These are phyloP conservation scores for Azolla pinnata DNA, from an alignment of 75 land plant genomes.

Conservation along the genomic window DNA sequence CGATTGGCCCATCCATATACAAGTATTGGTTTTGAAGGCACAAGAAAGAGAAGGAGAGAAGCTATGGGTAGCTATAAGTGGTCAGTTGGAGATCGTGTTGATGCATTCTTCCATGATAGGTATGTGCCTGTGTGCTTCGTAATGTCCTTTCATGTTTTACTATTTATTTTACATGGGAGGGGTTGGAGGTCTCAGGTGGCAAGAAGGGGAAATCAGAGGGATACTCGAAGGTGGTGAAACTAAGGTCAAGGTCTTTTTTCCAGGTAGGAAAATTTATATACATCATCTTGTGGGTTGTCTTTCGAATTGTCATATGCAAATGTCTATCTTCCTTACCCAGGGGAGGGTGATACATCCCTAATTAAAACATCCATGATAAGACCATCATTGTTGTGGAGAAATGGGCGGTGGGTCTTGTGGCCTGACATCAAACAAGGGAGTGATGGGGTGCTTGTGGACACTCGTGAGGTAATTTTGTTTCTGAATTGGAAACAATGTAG, in stretches of 20 bases:
- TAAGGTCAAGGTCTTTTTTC: slow-evolving; percentile 51
- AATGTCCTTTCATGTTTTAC: not conserved
- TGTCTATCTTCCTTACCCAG: slow-evolving; percentile 20
- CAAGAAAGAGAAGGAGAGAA: slow-evolving; percentile 71
- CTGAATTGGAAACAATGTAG: no score
- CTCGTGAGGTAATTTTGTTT: no score
- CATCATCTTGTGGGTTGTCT: not conserved
- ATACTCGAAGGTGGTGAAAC: slow-evolving; percentile 53
- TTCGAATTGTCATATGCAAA: no score
- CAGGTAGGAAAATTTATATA: slow-evolving; percentile 31
- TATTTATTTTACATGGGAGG: not conserved
- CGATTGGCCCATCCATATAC: slow-evolving; percentile 54
- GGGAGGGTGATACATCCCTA: slow-evolving; percentile 45
- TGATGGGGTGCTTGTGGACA: no score
- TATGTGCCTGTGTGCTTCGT: no score
- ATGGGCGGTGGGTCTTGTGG: slow-evolving; percentile 69
- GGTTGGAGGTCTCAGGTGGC: slow-evolving; percentile 56
- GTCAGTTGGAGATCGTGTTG: slow-evolving; percentile 83
- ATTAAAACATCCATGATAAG: slow-evolving; percentile 67
- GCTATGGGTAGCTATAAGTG: slow-evolving; percentile 49
- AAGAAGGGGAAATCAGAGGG: slow-evolving; percentile 62
- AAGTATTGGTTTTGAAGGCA: slow-evolving; percentile 41
- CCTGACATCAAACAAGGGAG: slow-evolving; percentile 16
- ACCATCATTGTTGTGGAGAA: slow-evolving; percentile 75
- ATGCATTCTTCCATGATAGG: slow-evolving; percentile 77